Evolutionary conservation across 352 stramenopile genomes (phyloP), one percentile per base, ranked within the genome.

Genomic region (Pythium plurisporium): DNA sequence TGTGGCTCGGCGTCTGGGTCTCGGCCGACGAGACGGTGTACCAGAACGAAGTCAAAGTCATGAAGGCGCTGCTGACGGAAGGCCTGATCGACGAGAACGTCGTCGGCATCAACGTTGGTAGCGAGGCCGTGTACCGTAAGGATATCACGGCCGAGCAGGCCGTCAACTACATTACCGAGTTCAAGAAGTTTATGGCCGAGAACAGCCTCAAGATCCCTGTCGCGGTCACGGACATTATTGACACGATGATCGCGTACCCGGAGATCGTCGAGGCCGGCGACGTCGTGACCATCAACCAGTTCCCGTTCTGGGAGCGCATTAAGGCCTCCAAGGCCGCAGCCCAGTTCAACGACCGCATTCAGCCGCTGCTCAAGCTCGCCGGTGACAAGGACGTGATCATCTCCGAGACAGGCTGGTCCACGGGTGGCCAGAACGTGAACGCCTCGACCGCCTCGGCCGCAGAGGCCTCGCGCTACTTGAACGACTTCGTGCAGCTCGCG

Each of bases 1-100:
- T 91, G 44, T 92, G 82, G 82, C 71, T 94, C 36, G 83, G 84
- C 34, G 78, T 94, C 61, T 94, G 84, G 84, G 82, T 94, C 36
- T 79, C 82, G 9, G 75, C 75, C 45, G 76, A 90, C 69, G 47
- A 41, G 34, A 74, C 46, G 15, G 76, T 89, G 14, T 89, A 86
- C 62, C 58, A 87, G 22, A 72, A 68, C n/a, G 84, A 94, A 60
- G 72, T 92, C 29, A 59, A 51, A 34, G 69, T 72, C 33, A 73
- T 86, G 63, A 76, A 92, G 61, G 52, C 80, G 62, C 71, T 94
- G 41, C 62, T 92, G 37, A 52, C 29, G 23, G 75, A 66, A 44
- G 68, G 69, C 5, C 65, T 88, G 22, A 87, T 94, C 42, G 84
- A 94, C 76, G 61, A 60, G 29, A 91, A 89, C 57, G 73, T 92